Base-by-base conservation (phyloP, 2,329 filamentous ascomycete species). In the Alternaria atra region DNA sequence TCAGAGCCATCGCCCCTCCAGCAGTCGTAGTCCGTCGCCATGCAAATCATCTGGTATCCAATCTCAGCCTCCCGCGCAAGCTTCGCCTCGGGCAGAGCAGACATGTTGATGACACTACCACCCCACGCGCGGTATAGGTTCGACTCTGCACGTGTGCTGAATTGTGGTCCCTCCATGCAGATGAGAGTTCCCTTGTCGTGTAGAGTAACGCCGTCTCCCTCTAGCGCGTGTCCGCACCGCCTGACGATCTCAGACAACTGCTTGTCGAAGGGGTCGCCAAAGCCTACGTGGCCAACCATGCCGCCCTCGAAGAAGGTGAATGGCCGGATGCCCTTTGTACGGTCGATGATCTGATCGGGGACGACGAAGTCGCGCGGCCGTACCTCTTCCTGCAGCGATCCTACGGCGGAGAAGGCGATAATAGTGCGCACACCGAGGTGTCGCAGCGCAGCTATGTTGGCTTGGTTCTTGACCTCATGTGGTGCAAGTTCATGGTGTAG, bases 11-110 rank as follows among this genome's bases (percentile, higher is more conserved):
- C 87, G 20, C 87, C 89, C 77, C 94, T 91, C 95, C 95, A 99
- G 88, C 94, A 98, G 84, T 99, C 95, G 80, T 99, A 99, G 84
- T 99, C 95, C 29, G 95, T 99, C 34, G 93, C 92, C 95, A 99
- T 99, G 85, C 94, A 97, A 75, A 99, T 97, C 87, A 97, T 96
- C 83, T 97, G 93, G 81, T 98, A 98, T 35, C 91, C 91, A 71
- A 99, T 91, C 84, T 99, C 95, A 25, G 95, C 95, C 83, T 99
- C 95, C 55, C 92, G 90, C 9, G 95, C 95, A 20, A 99, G 89
- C 85, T 99, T 99, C 51, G 94, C 91, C 83, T 99, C 95, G 20
- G 95, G 95, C 15, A 99, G 86, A 13, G 90, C 91, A 44, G 92
- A 97, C 95, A 99, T 99, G 87, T 98, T 98, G 85, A 99, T 98